phyloP scores from a whole-genome alignment of 352 stramenopile species.

The Blastocystis sp. region DNA sequence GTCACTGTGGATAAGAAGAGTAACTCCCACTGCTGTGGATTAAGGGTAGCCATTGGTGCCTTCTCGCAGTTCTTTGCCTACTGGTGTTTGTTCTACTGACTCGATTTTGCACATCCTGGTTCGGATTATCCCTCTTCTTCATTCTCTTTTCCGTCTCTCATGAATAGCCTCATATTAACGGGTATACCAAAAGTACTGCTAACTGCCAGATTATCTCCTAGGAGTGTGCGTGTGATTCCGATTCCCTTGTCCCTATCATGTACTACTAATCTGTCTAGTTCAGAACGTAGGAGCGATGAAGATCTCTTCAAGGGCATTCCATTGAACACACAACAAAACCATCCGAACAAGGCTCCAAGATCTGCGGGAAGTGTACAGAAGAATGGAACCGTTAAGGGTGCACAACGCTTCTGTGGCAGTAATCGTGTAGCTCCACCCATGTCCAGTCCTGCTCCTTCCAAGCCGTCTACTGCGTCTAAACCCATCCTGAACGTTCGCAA shows the following conservation, averaged over 20 bases:
- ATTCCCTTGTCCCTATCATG: neutral
- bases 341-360: neutral
- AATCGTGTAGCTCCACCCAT: no score
- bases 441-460: no score
- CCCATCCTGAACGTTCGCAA: no score
- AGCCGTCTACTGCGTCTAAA: no score
- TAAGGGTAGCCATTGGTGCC: neutral
- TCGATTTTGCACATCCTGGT: no score
- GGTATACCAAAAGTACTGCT: neutral
- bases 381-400: neutral
- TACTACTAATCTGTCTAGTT: neutral
- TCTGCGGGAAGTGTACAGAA: neutral
- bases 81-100: no score
- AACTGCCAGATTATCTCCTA: neutral
- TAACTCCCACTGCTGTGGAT: neutral
- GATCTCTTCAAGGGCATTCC: neutral
- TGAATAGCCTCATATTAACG: no score
- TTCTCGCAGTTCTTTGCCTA: neutral
- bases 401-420: neutral
- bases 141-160: no score
- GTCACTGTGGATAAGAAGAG: neutral
- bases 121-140: no score
- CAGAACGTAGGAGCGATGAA: neutral
- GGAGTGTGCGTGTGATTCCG: neutral
- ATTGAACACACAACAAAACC: neutral